Evolutionary conservation across 805 yeast species (phyloP).

Genomic region (Teunomyces tritomae): DNA sequence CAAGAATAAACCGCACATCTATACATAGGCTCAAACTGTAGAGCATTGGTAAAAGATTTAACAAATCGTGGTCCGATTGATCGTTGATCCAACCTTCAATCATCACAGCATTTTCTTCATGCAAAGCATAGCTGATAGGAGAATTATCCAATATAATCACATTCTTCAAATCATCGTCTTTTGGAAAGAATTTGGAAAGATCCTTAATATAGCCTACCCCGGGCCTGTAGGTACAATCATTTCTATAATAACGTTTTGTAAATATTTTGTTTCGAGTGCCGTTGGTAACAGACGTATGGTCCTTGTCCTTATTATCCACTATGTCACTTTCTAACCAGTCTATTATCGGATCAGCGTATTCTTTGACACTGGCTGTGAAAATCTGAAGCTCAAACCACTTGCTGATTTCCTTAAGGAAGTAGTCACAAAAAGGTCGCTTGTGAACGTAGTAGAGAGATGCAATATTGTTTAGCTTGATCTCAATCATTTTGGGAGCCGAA

Average conservation of each 20-base stretch:
- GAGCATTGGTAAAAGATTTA: constrained; percentile 77
- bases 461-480: constrained; percentile 64
- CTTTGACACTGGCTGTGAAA: constrained; percentile 92
- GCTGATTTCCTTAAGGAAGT: constrained; percentile 71
- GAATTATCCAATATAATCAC: constrained; percentile 87
- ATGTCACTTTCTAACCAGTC: constrained; percentile 79
- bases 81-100: constrained; percentile 98
- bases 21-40: constrained; percentile 73
- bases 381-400: constrained; percentile 88
- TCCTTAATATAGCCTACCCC: constrained; percentile 80
- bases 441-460: constrained; percentile 86
- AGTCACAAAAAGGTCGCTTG: constrained; percentile 89
- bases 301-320: constrained; percentile 14
- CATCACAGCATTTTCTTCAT: constrained; percentile 84
- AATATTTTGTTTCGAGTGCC: constrained; percentile 31
- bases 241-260: constrained; percentile 66
- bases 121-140: constrained; percentile 81
- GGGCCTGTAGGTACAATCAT: constrained; percentile 70
- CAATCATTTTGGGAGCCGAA: constrained; percentile 65
- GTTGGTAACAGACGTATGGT: neutral
- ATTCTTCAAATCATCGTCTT: constrained; percentile 69
- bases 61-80: constrained; percentile 81
- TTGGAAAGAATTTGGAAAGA: constrained; percentile 41
- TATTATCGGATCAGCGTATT: constrained; percentile 95
- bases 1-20: constrained; percentile 77